Evolutionary conservation across 176 grass and related monocot species (phyloP), one percentile per base, ranked within the genome.

Genomic region (Elaeis guineensis): DNA sequence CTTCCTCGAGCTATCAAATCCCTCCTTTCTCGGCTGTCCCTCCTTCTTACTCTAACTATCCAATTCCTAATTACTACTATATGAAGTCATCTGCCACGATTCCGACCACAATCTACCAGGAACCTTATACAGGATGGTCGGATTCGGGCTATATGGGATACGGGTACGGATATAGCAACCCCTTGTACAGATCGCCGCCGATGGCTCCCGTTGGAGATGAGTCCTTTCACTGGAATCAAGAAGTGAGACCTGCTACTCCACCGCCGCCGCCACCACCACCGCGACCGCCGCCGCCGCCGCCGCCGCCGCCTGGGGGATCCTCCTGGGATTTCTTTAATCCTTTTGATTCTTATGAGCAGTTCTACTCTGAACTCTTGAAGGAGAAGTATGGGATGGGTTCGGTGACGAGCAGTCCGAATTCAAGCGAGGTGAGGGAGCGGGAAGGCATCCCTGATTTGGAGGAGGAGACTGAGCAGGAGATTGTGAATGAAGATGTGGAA

Each of bases 391-490:
- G 56, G 30, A 52, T 66, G 16, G 65, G 56, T 9, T 95, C 86
- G 1, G 65, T 58, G 65, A 79, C 80, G 24, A 95, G 86, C 24
- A 95, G 85, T 63, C 79, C 86, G 15, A 95, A 90, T 63, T 90
- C 86, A 2, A 90, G 86, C 49, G 90, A 95, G 74, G 77, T 95
- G 26, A 83, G 90, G 64, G 85, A 89, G 55, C 83, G 83, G 62
- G 90, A 95, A 69, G 90, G 86, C 19, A 95, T 95, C 44, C 90
- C 90, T 48, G 86, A 95, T 62, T 69, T 95, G 56, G 90, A 95
- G 62, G 90, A 95, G 71, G 90, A 95, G 59, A 90, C 90, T 6
- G 90, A 95, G 49, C 77, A 66, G 12, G 90, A 95, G 76, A 84
- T 77, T 0, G 71, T 84, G 62, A 73, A 78, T 77, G 79, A 65